Percentiles rank a stretch among this genome's conserved stretches.
Evolutionary conservation across 306 rosid genomes (phyloP).

Genomic region (Medicago truncatula): DNA sequence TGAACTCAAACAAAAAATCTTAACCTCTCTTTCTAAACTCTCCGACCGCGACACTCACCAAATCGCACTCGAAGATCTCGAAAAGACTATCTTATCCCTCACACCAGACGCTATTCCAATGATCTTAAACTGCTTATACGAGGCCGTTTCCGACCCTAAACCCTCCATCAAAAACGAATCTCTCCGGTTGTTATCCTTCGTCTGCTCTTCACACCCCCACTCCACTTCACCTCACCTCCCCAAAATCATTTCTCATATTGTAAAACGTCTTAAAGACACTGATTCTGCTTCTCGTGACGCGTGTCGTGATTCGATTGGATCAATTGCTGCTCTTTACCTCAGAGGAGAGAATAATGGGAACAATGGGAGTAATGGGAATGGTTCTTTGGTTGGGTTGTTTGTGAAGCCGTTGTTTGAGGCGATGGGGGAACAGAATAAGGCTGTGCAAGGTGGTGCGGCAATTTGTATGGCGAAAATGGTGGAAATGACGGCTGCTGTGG

Average conservation of each 20-base stretch:
- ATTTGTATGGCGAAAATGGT: conserved; percentile 87
- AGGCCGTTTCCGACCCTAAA: conserved; percentile 82
- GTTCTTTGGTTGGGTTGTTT: conserved; percentile 77
- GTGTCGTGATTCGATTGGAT: conserved; percentile 81
- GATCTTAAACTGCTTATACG: conserved; percentile 87
- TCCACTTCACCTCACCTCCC: conserved; percentile 73
- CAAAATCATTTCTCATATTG: conserved; percentile 66
- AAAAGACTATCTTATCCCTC: conserved; percentile 65
- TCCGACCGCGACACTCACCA: conserved; percentile 95
- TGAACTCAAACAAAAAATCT: conserved; percentile 83
- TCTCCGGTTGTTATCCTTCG: conserved; percentile 65
- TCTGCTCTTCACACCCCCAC: conserved; percentile 69
- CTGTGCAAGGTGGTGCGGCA: conserved; percentile 90
- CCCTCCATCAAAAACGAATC: conserved; percentile 84
- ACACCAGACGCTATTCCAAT: conserved; percentile 77
- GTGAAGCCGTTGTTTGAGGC: conserved; percentile 94
- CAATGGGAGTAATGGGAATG: conserved; percentile 17
- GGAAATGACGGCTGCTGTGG: conserved; percentile 55
- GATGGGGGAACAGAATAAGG: conserved; percentile 91
- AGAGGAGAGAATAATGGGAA: conserved; percentile 29
- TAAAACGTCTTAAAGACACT: conserved; percentile 78
- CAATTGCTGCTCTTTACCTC: conserved; percentile 64
- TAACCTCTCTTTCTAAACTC: conserved; percentile 86
- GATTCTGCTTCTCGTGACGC: conserved; percentile 81
- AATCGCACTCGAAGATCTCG: conserved; percentile 89